Evolutionary conservation across 2,329 filamentous ascomycete genomes (phyloP), one percentile per base, ranked within the genome.

Genomic region (Myriosclerotinia curreyana): DNA sequence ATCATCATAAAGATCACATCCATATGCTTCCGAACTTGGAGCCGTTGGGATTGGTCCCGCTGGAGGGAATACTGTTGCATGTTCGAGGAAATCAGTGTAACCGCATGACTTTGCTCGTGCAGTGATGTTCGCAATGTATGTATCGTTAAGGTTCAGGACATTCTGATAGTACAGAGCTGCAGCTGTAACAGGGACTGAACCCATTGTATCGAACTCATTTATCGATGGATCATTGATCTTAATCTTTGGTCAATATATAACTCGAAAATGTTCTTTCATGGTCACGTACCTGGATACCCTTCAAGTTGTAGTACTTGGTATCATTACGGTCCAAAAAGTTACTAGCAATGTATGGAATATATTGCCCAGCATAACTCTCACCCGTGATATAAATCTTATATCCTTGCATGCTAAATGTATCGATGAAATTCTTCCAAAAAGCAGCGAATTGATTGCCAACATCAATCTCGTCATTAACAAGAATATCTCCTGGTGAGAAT

Each of bases 321-420:
- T 89, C 79, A 22, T 86, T 69, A 17, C 61, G 65, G 38, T 74
- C 75, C 64, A 82, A 75, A 67, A 81, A 83, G 53, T 77, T 77
- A 64, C 82, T 80, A 64, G 87, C 77, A 77, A 89, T 74, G 22
- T 74, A 74, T 11, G 73, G 73, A 22, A 75, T 69, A 42, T 73
- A 75, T 79, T 72, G 77, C 68, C 84, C 84, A 7, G 82, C 85
- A 71, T 83, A 87, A n/a, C 78, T 81, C 74, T 88, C 86, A 11
- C 86, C 86, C 14, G 84, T 80, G 66, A 89, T 80, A 71, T 85
- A 89, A n/a, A 87, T 77, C 70, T 86, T 85, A 66, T 79, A 81
- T 25, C 79, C 78, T 46, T 83, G 77, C 64, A 86, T 77, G 28
- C 73, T 77, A 65, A 87, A 87, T 0, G 81, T 83, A 44, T 85